phyloP scores from a whole-genome alignment of 2,329 filamentous ascomycete genomes.

The Seiridium unicorne region DNA sequence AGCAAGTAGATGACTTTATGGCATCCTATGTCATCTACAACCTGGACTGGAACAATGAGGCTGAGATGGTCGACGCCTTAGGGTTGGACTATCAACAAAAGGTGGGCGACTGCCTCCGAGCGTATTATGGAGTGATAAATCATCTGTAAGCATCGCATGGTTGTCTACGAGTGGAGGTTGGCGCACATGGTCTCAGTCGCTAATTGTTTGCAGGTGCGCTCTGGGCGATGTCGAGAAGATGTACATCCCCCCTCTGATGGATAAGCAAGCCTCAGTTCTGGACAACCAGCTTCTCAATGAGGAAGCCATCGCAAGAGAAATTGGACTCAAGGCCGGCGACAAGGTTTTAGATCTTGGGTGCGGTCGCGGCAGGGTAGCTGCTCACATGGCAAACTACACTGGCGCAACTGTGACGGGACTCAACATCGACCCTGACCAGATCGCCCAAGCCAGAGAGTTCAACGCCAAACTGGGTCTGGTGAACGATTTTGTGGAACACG shows the following conservation, averaged over 20 bases:
- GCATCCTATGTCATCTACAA: constrained; percentile 56
- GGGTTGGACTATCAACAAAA: constrained; percentile 48
- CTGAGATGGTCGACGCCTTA: constrained; percentile 43
- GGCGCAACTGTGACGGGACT: constrained; percentile 48
- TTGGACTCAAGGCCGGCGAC: constrained; percentile 42
- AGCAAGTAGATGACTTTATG: constrained; percentile 55
- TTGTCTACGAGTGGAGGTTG: no score
- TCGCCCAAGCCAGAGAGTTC: constrained; percentile 29
- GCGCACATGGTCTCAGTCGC: no score
- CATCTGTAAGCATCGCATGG: constrained; percentile 35
- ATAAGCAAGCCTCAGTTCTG: constrained; percentile 43
- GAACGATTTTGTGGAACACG: constrained; percentile 47
- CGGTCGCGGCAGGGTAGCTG: constrained; percentile 50
- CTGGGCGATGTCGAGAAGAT: constrained; percentile 57
- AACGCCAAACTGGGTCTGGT: constrained; percentile 27
- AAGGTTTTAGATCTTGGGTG: constrained; percentile 51
- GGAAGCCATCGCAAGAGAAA: constrained; percentile 45
- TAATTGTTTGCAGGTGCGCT: constrained; percentile 28
- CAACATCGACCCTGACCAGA: constrained; percentile 53
- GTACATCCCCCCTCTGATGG: constrained; percentile 56
- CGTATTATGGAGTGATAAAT: constrained; percentile 54
- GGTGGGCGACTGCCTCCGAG: constrained; percentile 48
- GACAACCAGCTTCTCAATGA: constrained; percentile 55
- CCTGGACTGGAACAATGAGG: constrained; percentile 51
- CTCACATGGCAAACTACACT: constrained; percentile 48